Base-by-base conservation (phyloP, 2,329 filamentous ascomycete species). In the Cyclaneusma minus region DNA sequence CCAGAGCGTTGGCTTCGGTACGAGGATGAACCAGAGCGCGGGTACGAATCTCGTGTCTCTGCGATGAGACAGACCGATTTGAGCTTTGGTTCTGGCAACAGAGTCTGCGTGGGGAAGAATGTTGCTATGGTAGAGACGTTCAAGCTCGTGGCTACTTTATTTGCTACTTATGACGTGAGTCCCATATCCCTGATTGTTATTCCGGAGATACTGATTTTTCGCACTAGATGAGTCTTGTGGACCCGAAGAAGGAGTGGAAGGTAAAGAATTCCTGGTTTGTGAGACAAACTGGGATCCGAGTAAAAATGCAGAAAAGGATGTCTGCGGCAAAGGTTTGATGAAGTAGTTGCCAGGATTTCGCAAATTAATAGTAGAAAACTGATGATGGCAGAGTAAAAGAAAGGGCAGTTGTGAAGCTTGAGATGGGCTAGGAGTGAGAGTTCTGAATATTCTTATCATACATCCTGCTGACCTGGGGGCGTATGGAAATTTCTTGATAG, bases 91-190 rank as follows among this genome's bases (percentile, higher is more conserved):
- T 51, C 43, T 3, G 58, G 57, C 9, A 50, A 45, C 2, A 44
- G 57, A 1, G 39, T 50, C 7, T 62, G 56, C 25, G 48, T 61
- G 17, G 58, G 56, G 3, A 49, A 46, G 16, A 42, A 58, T 29
- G 34, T 61, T 21, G 51, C 47, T 1, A 39, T 54, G 19, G 35
- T 57, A 19, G 51, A 58, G 34, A 51, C 50, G 3, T 56, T 55
- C 33, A 65, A 66, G 39, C 40, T 63, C 8, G 42, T 63, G 13
- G 49, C 60, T 4, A 61, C 56, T n/a, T 30, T 65, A 24, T 49
- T 61, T 34, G 38, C 35, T 6, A 47, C 37, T 21, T 65, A 60
- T 35, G 46, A 60, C 35, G 49, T 54, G 28, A 41, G 50, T 45
- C 12, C 16, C 25, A 18, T 31, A 5, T 22, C 14, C 9, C 5